Evolutionary conservation across 73 alveolate species (phyloP).

Genomic region (Tetrahymena malaccensis): DNA sequence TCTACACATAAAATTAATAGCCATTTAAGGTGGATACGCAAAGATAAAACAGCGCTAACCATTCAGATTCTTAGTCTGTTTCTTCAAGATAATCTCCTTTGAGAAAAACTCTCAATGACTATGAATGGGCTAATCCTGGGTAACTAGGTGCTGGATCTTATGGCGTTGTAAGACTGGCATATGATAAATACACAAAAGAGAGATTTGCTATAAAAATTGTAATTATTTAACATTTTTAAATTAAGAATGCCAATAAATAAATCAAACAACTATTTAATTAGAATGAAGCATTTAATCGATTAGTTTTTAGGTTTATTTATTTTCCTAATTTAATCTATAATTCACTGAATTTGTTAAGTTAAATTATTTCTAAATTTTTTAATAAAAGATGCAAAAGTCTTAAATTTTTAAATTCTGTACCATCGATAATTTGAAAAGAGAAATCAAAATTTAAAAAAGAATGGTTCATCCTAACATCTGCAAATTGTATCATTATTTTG

Average conservation of each 20-base stretch:
- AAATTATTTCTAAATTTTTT: neutral
- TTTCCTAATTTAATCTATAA: neutral
- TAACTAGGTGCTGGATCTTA: constrained; percentile 34
- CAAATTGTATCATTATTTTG: constrained; percentile 86
- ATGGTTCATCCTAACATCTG: constrained; percentile 86
- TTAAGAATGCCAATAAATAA: no score
- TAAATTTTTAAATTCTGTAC: constrained; percentile 27
- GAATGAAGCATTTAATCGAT: neutral
- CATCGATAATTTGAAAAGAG: constrained; percentile 83
- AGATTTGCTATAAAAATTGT: constrained; percentile 30
- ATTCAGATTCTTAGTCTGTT: neutral
- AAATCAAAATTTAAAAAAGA: constrained; percentile 81
- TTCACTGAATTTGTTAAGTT: neutral
- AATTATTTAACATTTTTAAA: neutral
- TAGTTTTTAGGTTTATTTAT: neutral
- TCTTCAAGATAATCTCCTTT: neutral
- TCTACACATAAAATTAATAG: neutral
- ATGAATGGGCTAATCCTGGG: neutral
- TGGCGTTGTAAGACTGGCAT: constrained; percentile 22
- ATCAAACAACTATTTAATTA: no score
- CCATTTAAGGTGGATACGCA: neutral
- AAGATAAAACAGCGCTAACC: neutral
- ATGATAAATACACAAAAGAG: constrained; percentile 12
- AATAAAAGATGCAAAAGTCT: constrained; percentile 21
- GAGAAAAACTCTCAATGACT: neutral